These are phyloP conservation scores for Fraxinus velutina DNA, from an alignment of 305 asterid species.

Conservation along the genomic window DNA sequence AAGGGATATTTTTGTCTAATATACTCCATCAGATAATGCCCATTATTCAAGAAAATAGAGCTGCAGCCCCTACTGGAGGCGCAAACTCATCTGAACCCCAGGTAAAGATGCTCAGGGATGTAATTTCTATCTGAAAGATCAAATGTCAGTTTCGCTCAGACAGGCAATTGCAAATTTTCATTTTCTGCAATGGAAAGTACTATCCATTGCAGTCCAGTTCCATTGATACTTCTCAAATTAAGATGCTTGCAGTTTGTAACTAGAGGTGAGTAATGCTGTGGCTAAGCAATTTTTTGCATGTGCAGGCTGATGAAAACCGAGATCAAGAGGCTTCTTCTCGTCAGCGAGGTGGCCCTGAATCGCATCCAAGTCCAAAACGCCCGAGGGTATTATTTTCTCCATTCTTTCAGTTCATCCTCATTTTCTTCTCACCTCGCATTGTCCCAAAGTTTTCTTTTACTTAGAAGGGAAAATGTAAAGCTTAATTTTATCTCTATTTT, in stretches of 20 bases:
- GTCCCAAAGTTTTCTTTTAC: neutral
- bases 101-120: neutral
- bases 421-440: neutral
- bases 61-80: constrained; percentile 14
- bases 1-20: constrained; percentile 37
- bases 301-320: constrained; percentile 28
- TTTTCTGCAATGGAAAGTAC: neutral
- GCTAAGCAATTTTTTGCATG: neutral
- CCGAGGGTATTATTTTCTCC: constrained; percentile 29
- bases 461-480: neutral
- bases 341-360: constrained; percentile 17
- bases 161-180: neutral
- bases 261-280: neutral
- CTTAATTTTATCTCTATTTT: neutral
- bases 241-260: neutral
- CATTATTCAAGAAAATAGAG: constrained; percentile 29
- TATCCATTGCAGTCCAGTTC: neutral
- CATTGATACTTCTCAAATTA: neutral
- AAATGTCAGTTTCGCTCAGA: neutral
- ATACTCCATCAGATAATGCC: constrained; percentile 42
- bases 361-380: constrained; percentile 32
- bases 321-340: constrained; percentile 28
- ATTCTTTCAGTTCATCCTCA: neutral
- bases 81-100: neutral
- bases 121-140: neutral